A percentile compares a stretch with the other conserved stretches of the same genome.
Conservation (phyloP, 768 basidiomycete species). For the Suillus plorans region DNA sequence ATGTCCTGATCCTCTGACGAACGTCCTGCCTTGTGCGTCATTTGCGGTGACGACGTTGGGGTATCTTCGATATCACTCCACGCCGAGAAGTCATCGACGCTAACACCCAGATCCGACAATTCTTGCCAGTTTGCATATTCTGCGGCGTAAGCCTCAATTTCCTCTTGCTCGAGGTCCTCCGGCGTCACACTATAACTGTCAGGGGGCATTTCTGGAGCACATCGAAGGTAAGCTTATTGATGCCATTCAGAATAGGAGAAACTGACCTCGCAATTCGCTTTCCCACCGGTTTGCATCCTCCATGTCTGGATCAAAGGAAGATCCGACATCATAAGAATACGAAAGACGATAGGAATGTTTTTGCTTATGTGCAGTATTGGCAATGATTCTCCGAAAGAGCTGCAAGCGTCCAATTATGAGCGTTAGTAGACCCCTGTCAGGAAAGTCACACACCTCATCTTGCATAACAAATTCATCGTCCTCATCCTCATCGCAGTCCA, state of each 20-base stretch:
- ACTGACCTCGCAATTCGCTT: slow-evolving; percentile 46
- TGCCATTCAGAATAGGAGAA: not conserved
- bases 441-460: slow-evolving; percentile 50
- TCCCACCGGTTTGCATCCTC: slow-evolving; percentile 68
- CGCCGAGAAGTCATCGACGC: slow-evolving; percentile 14
- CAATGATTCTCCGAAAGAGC: slow-evolving; percentile 69
- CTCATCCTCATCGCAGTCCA: slow-evolving; percentile 56
- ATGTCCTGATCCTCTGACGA: slow-evolving; percentile 18
- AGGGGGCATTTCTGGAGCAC: not conserved
- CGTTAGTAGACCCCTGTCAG: slow-evolving; percentile 12
- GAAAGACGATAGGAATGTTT: slow-evolving; percentile 60
- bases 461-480: slow-evolving; percentile 60
- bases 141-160: slow-evolving; percentile 59
- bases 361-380: slow-evolving; percentile 48
- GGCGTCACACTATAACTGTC: slow-evolving; percentile 27
- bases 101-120: slow-evolving; percentile 44
- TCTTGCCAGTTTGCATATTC: slow-evolving; percentile 46
- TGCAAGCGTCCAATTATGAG: slow-evolving; percentile 22
- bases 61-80: slow-evolving; percentile 24
- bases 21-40: not conserved
- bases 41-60: not conserved
- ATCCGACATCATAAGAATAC: slow-evolving; percentile 68
- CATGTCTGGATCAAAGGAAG: slow-evolving; percentile 73
- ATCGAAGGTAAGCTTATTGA: not conserved
- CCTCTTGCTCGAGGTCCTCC: slow-evolving; percentile 54